Conservation (phyloP, 148 eudicot genomes). For the Cornus kousa region DNA sequence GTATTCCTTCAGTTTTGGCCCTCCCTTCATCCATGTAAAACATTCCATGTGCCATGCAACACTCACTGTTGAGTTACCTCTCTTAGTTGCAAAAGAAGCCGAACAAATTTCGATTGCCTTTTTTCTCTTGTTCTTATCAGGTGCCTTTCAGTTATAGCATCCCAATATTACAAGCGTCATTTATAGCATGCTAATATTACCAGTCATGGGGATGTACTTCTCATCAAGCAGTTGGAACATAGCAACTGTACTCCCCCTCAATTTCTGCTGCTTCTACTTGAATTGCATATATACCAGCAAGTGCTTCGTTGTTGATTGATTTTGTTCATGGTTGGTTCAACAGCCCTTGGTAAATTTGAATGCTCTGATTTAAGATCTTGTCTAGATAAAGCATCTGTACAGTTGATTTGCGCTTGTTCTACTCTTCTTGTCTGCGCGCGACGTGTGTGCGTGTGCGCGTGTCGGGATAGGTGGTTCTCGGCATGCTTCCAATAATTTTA, state of each 20-base stretch:
- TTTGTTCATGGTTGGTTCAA: not conserved
- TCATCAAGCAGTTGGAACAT: not conserved
- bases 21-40: no score
- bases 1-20: no score
- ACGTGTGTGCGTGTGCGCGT: not conserved
- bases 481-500: no score
- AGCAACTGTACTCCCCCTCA: no score
- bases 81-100: not conserved
- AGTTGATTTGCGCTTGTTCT: no score
- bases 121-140: not conserved
- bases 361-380: no score
- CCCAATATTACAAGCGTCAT: no score
- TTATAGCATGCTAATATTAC: no score
- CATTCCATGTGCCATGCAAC: not conserved
- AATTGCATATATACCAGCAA: not conserved
- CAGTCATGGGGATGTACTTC: no score
- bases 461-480: no score
- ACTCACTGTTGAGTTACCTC: not conserved
- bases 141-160: not conserved
- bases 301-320: not conserved
- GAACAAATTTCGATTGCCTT: not conserved
- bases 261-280: not conserved
- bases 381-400: no score
- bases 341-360: not conserved
- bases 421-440: no score